Evolutionary conservation across 2,329 filamentous ascomycete genomes (phyloP), one percentile per base, ranked within the genome.

Genomic region (Leptographium radiaticola): DNA sequence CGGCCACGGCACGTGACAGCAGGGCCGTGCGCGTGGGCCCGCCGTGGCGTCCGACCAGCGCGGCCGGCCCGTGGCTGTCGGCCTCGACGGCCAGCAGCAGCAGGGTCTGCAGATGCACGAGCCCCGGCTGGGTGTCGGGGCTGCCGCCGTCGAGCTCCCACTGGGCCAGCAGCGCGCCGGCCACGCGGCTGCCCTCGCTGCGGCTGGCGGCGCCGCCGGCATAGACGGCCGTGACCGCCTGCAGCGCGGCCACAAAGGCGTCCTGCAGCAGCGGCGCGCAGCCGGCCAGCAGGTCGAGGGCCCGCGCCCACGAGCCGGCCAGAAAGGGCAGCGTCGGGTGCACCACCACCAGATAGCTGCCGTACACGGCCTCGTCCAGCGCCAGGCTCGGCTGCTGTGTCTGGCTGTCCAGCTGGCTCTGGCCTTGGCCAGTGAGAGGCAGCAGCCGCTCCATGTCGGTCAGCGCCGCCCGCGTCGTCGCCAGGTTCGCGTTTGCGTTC

Each of bases 251-350:
- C 20, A 77, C 66, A 60, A 88, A 87, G 1, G 83, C 84, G 54
- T 80, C 76, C 57, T 80, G 75, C 13, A 87, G 70, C 4, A 72
- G 65, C 2, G 70, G 61, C 0, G 81, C 76, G 59, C 80, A 82
- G 47, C 76, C 74, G 4, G 70, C 70, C 20, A 88, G 66, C 20
- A 80, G 71, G 10, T 72, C 71, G 54, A 79, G 75, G 11, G 86
- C 65, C n/a, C 73, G 72, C 15, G 68, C 66, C 60, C 77, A 81
- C 53, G 69, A 79, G 52, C 72, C 72, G 2, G 83, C 76, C 13
- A 89, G 70, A 46, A 89, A 71, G 0, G 84, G 84, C 55, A 86
- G 82, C 4, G 78, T 77, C 15, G 80, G 79, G 60, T 88, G 84
- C 20, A 88, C 77, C 15, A 77, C 69, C 6, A 72, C 72, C 52